phyloP scores from a whole-genome alignment of 192 early-diverging fungal species.

The Coemansia sp. region DNA sequence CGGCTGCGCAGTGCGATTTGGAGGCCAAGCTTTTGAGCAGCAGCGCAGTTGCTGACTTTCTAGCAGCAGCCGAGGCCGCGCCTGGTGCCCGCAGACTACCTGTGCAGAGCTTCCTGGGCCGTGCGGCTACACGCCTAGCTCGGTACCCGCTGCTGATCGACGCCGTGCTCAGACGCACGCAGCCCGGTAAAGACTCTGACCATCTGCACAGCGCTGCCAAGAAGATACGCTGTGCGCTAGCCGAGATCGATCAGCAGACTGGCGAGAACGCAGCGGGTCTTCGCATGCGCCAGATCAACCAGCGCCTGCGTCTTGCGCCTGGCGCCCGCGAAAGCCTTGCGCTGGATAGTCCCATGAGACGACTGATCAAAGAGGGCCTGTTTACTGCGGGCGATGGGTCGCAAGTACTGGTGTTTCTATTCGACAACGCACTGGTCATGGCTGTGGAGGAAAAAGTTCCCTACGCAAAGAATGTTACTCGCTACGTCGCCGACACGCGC shows the following conservation, averaged over 20 bases:
- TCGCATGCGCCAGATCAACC: constrained; percentile 47
- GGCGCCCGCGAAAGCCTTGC: constrained; percentile 51
- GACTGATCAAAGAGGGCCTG: constrained; percentile 45
- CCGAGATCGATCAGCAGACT: constrained; percentile 42
- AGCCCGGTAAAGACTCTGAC: constrained; percentile 63
- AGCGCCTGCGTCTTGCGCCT: constrained; percentile 36
- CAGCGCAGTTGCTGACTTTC: constrained; percentile 68
- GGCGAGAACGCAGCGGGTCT: constrained; percentile 40
- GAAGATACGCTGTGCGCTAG: constrained; percentile 37
- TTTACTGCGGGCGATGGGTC: constrained; percentile 21
- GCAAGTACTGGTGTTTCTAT: constrained; percentile 50
- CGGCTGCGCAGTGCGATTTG: constrained; percentile 74
- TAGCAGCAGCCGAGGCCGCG: constrained; percentile 71
- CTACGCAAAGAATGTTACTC: constrained; percentile 41
- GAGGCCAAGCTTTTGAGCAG: constrained; percentile 75
- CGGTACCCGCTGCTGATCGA: constrained; percentile 83
- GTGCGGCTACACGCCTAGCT: constrained; percentile 85
- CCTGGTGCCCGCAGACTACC: constrained; percentile 80
- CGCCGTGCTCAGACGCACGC: constrained; percentile 75
- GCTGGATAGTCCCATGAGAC: constrained; percentile 33
- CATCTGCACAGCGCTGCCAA: constrained; percentile 24
- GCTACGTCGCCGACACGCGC: constrained; percentile 47
- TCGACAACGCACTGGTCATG: constrained; percentile 55
- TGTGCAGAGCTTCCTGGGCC: constrained; percentile 83
- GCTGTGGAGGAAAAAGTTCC: constrained; percentile 40